A percentile compares a stretch with the other conserved stretches of the same genome.
Conservation (phyloP, 1,284 basidiomycete genomes). For the Xerocomus amazonicus region DNA sequence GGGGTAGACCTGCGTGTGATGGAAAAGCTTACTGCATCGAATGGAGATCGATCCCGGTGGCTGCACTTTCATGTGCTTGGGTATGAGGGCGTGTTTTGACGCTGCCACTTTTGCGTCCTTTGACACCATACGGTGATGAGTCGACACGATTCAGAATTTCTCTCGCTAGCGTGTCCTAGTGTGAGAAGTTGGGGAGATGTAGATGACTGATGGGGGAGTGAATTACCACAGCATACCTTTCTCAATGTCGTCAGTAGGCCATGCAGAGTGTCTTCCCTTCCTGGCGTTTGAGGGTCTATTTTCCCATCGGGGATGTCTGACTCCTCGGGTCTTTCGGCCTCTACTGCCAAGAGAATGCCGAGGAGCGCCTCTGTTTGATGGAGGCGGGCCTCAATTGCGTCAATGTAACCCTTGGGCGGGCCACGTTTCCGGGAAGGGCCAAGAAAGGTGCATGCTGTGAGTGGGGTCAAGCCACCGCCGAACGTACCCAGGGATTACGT, state of each 20-base stretch:
- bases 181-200: not conserved
- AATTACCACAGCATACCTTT: constrained; percentile 17
- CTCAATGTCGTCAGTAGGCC: constrained; percentile 25
- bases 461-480: not conserved
- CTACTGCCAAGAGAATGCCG: constrained; percentile 68
- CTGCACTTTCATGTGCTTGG: constrained; percentile 25
- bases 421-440: constrained; percentile 80
- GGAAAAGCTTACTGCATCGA: constrained; percentile 52
- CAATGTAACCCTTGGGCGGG: constrained; percentile 87
- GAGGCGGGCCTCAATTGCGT: constrained; percentile 82
- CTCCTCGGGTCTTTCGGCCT: constrained; percentile 59
- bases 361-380: constrained; percentile 85
- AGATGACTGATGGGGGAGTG: not conserved
- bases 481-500: constrained; percentile 11
- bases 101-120: constrained; percentile 47
- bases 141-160: constrained; percentile 76
- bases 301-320: constrained; percentile 44
- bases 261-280: constrained; percentile 12
- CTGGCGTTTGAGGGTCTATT: constrained; percentile 3
- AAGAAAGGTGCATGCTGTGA: constrained; percentile 65
- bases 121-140: constrained; percentile 69
- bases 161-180: constrained; percentile 63
- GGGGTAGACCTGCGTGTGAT: not conserved
- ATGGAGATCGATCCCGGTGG: constrained; percentile 38
- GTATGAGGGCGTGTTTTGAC: constrained; percentile 26